Base-by-base conservation (phyloP, 2,329 filamentous ascomycete genomes). In the Aspergillus intermedius region DNA sequence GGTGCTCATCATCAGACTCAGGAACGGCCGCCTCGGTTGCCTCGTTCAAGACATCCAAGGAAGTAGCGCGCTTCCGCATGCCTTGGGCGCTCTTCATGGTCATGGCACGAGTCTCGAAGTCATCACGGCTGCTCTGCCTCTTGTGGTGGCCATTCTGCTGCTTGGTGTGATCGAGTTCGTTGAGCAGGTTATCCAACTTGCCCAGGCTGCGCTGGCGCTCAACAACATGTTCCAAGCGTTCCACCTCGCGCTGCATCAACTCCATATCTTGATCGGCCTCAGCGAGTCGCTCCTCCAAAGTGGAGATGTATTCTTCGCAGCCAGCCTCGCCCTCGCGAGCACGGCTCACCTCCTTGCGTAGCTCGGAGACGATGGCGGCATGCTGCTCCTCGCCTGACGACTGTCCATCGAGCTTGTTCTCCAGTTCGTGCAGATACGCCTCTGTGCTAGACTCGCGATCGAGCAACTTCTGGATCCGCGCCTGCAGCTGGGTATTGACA, bases 221-320 rank as follows among this genome's bases (percentile, higher is more conserved):
- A 45, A 98, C 83, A 6, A 98, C 89, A 67, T 95, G 88, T 69
- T 97, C 93, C 10, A 98, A 77, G 30, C 91, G 83, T 61, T 96
- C 88, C 54, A 98, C 88, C 63, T 98, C 93, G 32, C 91, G 88
- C 67, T 95, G 90, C 91, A 98, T 96, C 52, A 96, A 75, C 66
- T 97, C 93, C 55, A 88, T 83, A 64, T 98, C 93, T 67, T 97
- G 91, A 61, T 98, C 93, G 2, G 91, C 86, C 69, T 98, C 93
- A 0, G 93, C 93, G 7, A 98, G 79, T 19, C 91, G 86, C 71
- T 97, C 93, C 66, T 98, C 93, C 9, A 98, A 75, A 0, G 91
- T 97, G 1, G 91, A 95, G 46, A 98, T 97, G 67, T 98, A 98
- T 56, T 97, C 93, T 67, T 98, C 93, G 57, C 85, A 90, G 35